phyloP scores from a whole-genome alignment of 306 rosid genomes.

The Alnus rubra region DNA sequence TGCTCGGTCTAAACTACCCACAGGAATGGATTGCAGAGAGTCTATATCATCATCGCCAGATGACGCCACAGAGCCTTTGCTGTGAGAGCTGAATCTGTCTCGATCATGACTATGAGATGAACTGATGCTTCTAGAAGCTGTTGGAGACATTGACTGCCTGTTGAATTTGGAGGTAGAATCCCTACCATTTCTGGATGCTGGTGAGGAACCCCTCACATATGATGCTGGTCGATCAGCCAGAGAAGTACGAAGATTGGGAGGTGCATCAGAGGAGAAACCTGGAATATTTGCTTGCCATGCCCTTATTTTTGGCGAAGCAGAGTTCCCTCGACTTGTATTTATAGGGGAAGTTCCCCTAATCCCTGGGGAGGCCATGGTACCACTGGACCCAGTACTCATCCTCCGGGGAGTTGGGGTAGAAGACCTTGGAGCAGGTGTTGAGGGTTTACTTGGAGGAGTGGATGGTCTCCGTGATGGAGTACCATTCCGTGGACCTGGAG shows the following conservation, averaged over 20 bases:
- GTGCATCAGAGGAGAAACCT: conserved; percentile 80
- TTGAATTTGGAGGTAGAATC: conserved; percentile 54
- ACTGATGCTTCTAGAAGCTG: conserved; percentile 72
- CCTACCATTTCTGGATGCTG: conserved; percentile 69
- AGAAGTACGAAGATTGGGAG: conserved; percentile 87
- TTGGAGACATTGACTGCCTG: conserved; percentile 81
- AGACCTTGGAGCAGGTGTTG: conserved; percentile 60
- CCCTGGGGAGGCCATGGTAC: conserved; percentile 48
- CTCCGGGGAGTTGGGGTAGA: conserved; percentile 65
- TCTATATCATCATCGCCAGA: conserved; percentile 84
- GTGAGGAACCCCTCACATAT: conserved; percentile 86
- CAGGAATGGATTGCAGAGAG: conserved; percentile 66
- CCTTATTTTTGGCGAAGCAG: conserved; percentile 83
- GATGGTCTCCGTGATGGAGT: conserved; percentile 68
- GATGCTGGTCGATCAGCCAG: conserved; percentile 80
- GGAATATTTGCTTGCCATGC: conserved; percentile 90
- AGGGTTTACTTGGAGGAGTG: conserved; percentile 75
- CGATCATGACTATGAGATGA: conserved; percentile 75
- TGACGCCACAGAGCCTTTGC: conserved; percentile 79
- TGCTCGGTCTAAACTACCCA: conserved; percentile 60
- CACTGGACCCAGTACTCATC: conserved; percentile 64
- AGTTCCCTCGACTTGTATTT: conserved; percentile 64
- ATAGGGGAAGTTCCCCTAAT: conserved; percentile 72
- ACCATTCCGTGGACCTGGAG: conserved; percentile 49
- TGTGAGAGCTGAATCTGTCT: conserved; percentile 69